These are phyloP conservation scores for Myxozyma mucilagina DNA, from an alignment of 805 yeast genomes.

Conservation along the genomic window DNA sequence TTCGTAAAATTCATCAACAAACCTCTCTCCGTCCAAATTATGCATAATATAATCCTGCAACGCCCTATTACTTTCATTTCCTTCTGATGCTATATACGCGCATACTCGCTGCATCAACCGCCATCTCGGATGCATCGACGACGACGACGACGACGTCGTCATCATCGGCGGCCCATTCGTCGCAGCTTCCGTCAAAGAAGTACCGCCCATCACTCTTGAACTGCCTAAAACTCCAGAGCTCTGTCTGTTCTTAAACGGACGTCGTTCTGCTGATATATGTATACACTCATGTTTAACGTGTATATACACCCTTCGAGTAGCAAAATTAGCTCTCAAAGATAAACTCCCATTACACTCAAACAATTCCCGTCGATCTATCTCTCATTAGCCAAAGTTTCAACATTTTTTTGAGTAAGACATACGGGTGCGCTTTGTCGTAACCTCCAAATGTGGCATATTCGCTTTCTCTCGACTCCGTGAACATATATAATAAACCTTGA, in stretches of 20 bases:
- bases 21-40: conserved; percentile 6
- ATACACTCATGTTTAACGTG: conserved; percentile 14
- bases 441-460: conserved; percentile 16
- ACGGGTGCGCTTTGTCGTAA: conserved; percentile 11
- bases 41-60: conserved; percentile 14
- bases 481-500: conserved; percentile 18
- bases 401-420: not conserved
- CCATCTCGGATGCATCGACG: conserved; percentile 14
- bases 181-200: not conserved
- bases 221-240: not conserved
- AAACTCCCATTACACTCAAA: conserved; percentile 17
- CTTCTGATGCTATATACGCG: not conserved
- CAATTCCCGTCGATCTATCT: conserved; percentile 11
- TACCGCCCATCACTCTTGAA: not conserved
- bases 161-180: not conserved
- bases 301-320: not conserved
- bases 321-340: conserved; percentile 7
- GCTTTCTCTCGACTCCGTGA: conserved; percentile 17
- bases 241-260: conserved; percentile 9
- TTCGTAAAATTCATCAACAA: conserved; percentile 15
- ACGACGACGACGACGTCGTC: not conserved
- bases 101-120: conserved; percentile 1
- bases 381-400: not conserved
- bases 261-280: conserved; percentile 18
- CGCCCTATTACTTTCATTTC: conserved; percentile 9